Evolutionary conservation across 495 filamentous ascomycete species (phyloP).

Genomic region (Glarea lozoyensis): DNA sequence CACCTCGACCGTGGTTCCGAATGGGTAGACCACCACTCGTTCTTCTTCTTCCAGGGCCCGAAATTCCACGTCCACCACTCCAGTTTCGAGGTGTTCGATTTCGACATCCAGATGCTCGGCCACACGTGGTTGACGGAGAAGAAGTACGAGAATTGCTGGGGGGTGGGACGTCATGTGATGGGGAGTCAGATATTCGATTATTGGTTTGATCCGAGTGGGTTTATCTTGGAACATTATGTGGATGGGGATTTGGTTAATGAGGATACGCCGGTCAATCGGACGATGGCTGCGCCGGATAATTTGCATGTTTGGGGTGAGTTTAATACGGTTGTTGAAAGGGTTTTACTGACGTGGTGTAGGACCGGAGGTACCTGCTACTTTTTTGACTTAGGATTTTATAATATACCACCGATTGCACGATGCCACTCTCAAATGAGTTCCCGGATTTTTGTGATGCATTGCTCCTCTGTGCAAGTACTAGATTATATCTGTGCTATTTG

Average conservation of each 20-base stretch:
- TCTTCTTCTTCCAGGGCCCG: constrained; percentile 54
- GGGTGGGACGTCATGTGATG: constrained; percentile 61
- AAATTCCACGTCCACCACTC: constrained; percentile 61
- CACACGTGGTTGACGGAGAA: constrained; percentile 60
- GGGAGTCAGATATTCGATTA: constrained; percentile 63
- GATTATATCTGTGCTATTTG: too few relatives aligned
- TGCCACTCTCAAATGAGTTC: too few relatives aligned
- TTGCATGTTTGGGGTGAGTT: constrained; percentile 42
- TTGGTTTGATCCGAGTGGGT: constrained; percentile 54
- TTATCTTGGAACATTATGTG: constrained; percentile 57
- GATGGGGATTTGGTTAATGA: constrained; percentile 63
- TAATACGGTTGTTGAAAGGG: constrained; percentile 2
- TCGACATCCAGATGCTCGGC: constrained; percentile 64
- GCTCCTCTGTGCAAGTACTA: too few relatives aligned
- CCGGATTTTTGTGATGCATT: too few relatives aligned
- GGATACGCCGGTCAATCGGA: constrained; percentile 35
- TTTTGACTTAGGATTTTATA: constrained; percentile 1
- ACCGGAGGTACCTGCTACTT: constrained; percentile 15
- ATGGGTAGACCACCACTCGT: constrained; percentile 61
- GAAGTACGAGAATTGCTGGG: constrained; percentile 62
- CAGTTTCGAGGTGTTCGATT: constrained; percentile 68
- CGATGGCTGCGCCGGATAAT: constrained; percentile 33
- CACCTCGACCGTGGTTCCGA: constrained; percentile 55
- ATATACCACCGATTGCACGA: too few relatives aligned
- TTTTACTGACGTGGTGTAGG: constrained; percentile 1